phyloP scores from a whole-genome alignment of 306 rosid species.

The Quercus variabilis region DNA sequence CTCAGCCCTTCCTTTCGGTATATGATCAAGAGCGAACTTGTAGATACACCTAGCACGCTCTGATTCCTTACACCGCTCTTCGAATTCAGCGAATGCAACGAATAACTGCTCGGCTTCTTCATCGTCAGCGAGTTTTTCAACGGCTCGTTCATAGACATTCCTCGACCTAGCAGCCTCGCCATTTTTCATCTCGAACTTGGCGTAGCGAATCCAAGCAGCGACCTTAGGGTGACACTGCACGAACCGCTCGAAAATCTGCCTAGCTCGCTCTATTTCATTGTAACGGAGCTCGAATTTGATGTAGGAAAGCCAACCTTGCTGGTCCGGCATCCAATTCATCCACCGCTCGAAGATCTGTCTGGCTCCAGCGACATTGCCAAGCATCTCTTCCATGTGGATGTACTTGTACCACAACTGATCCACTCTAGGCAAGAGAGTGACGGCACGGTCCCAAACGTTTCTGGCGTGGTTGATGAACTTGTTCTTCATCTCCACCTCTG shows the following conservation, averaged over 20 bases:
- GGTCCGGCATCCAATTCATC: constrained; percentile 96
- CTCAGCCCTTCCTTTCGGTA: constrained; percentile 88
- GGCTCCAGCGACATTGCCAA: constrained; percentile 83
- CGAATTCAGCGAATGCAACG: constrained; percentile 87
- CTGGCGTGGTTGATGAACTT: constrained; percentile 79
- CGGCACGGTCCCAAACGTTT: constrained; percentile 66
- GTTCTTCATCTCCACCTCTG: constrained; percentile 95
- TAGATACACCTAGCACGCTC: constrained; percentile 83
- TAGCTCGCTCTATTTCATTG: constrained; percentile 80
- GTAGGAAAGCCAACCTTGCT: constrained; percentile 90
- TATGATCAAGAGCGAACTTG: constrained; percentile 73
- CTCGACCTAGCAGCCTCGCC: constrained; percentile 62
- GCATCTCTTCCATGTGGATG: constrained; percentile 92
- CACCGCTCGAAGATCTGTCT: constrained; percentile 86
- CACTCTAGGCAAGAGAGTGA: constrained; percentile 70
- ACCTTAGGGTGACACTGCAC: constrained; percentile 75
- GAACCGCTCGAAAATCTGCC: constrained; percentile 70
- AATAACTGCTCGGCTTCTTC: constrained; percentile 81
- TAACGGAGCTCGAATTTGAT: constrained; percentile 82
- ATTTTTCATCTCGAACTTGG: constrained; percentile 96
- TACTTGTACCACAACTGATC: constrained; percentile 96
- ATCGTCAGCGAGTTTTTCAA: constrained; percentile 67
- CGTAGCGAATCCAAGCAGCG: constrained; percentile 79
- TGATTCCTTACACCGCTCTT: constrained; percentile 80
- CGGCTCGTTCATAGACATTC: constrained; percentile 71